These are phyloP conservation scores for Saitozyma sp. DNA, from an alignment of 768 basidiomycete species.

Conservation along the genomic window DNA sequence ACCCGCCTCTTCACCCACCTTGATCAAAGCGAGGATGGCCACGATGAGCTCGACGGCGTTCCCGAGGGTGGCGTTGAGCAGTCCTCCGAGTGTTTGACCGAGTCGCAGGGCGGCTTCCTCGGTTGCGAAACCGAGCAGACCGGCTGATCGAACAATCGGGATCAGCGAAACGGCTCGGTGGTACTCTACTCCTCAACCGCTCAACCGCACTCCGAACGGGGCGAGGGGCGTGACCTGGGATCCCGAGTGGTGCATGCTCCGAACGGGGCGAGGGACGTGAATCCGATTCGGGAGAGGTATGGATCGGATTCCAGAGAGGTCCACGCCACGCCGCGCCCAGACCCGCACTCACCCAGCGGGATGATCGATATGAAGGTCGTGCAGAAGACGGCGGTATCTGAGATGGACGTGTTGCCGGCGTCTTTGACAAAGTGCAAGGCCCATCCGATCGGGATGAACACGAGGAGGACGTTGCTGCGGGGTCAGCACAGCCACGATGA, in stretches of 20 bases:
- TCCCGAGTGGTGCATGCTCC: no score
- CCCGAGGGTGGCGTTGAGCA: slow-evolving; percentile 56
- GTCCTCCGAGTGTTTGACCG: slow-evolving; percentile 54
- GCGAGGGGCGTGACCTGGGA: no score
- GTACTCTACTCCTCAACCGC: no score
- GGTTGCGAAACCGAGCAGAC: slow-evolving; percentile 57
- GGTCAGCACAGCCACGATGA: slow-evolving; percentile 35
- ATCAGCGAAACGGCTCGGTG: no score
- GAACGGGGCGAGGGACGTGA: no score
- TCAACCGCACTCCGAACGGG: no score
- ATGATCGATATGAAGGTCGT: slow-evolving; percentile 60
- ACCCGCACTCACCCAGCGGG: slow-evolving; percentile 52
- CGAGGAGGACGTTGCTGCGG: slow-evolving; percentile 56
- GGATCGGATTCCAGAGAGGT: no score
- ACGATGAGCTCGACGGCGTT: slow-evolving; percentile 62
- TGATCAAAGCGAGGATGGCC: slow-evolving; percentile 46
- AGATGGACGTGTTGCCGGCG: slow-evolving; percentile 40
- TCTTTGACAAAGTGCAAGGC: slow-evolving; percentile 57
- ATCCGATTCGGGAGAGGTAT: not conserved
- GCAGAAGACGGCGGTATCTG: slow-evolving; percentile 58
- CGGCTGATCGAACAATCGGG: not conserved
- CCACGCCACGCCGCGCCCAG: not conserved
- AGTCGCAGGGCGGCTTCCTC: slow-evolving; percentile 58
- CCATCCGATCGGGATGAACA: slow-evolving; percentile 60
- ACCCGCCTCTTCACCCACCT: slow-evolving; percentile 8